A percentile compares a stretch with the other conserved stretches of the same genome.
These are phyloP conservation scores for Colletotrichum godetiae DNA, from an alignment of 2,329 filamentous ascomycete genomes.

Conservation along the genomic window DNA sequence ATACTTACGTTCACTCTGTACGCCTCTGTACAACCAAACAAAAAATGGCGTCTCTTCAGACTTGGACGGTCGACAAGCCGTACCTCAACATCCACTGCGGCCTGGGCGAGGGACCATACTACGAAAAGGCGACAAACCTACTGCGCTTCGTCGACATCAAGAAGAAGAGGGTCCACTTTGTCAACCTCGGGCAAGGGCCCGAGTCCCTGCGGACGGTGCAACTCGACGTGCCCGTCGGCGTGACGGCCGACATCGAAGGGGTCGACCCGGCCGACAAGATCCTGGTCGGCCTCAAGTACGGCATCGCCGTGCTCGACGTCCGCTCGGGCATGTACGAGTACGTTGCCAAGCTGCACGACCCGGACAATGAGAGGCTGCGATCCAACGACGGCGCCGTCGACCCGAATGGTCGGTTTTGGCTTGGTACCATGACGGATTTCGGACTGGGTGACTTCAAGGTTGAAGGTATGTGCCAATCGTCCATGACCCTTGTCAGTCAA, in stretches of 20 bases:
- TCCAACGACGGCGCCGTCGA: slow-evolving; percentile 89
- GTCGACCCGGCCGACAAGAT: slow-evolving; percentile 72
- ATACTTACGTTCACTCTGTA: too few relatives aligned
- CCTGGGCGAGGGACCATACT: slow-evolving; percentile 81
- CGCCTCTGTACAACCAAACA: neutral
- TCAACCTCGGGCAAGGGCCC: slow-evolving; percentile 73
- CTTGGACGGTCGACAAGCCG: slow-evolving; percentile 63
- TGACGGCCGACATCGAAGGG: slow-evolving; percentile 84
- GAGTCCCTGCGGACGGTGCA: slow-evolving; percentile 71
- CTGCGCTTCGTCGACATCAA: slow-evolving; percentile 88
- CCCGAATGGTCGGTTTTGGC: slow-evolving; percentile 83
- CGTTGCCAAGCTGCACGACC: slow-evolving; percentile 58
- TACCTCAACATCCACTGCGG: slow-evolving; percentile 73
- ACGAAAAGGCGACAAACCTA: slow-evolving; percentile 71
- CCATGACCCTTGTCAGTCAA: neutral
- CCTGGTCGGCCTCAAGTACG: slow-evolving; percentile 83
- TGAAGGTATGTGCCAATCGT: slow-evolving; percentile 57
- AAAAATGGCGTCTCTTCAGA: slow-evolving; percentile 53
- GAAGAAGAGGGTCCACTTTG: slow-evolving; percentile 77
- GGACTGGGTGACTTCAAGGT: slow-evolving; percentile 66
- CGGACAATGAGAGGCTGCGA: slow-evolving; percentile 65
- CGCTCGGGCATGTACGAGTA: slow-evolving; percentile 65
- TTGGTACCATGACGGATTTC: slow-evolving; percentile 87
- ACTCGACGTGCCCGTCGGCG: slow-evolving; percentile 66
- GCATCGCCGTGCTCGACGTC: slow-evolving; percentile 82